Evolutionary conservation across 345 rosid species (phyloP).

Genomic region (Brassica cretica): DNA sequence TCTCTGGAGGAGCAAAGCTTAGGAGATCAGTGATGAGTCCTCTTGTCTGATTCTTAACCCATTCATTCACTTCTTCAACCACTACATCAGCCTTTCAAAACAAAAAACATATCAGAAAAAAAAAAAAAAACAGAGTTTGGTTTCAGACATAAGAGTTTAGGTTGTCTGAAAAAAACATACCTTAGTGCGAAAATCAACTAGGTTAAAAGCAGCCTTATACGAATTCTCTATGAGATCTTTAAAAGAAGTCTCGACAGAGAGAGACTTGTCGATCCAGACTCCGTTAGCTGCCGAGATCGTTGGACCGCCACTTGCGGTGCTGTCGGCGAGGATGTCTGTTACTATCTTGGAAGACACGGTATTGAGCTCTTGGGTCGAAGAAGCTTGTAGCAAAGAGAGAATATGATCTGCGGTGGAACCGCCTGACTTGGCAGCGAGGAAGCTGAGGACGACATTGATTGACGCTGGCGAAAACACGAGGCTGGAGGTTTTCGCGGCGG

Average conservation of each 20-base stretch:
- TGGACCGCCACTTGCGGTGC: conserved; percentile 62
- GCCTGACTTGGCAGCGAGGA: background rate
- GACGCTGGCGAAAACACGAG: background rate
- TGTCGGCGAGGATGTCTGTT: conserved; percentile 59
- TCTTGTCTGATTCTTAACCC: conserved; percentile 54
- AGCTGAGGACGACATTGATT: background rate
- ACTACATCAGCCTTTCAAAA: conserved; percentile 45
- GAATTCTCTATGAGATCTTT: conserved; percentile 49
- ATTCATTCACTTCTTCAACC: conserved; percentile 51
- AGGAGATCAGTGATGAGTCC: conserved; percentile 30
- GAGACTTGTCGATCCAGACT: conserved; percentile 57
- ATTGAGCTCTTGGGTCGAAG: conserved; percentile 55
- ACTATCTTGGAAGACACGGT: conserved; percentile 56
- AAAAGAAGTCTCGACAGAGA: conserved; percentile 56
- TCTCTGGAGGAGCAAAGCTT: background rate
- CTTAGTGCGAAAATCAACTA: conserved; percentile 72
- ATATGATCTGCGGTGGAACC: conserved; percentile 56
- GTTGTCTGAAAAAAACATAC: conserved; percentile 28
- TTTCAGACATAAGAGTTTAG: background rate
- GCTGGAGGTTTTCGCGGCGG: background rate
- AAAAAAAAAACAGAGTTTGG: background rate
- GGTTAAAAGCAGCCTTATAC: conserved; percentile 58
- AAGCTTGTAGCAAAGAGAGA: conserved; percentile 63
- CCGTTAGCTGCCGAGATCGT: conserved; percentile 55
- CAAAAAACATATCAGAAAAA: background rate